Base-by-base conservation (phyloP, 1,139 yeast genomes). In the Yueomyces sp. region DNA sequence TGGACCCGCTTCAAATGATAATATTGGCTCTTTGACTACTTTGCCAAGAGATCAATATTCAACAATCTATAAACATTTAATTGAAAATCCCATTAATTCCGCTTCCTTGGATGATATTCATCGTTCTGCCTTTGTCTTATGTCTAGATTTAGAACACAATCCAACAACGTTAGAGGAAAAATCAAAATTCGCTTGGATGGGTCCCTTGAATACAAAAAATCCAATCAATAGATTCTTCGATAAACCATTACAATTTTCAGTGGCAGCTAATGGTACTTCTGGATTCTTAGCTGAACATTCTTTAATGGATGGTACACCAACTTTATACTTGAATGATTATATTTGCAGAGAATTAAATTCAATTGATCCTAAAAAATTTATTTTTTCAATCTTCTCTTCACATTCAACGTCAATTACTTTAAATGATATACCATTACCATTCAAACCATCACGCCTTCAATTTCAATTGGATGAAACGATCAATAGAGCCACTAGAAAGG, bases 241-340 rank as follows among this genome's bases (percentile, higher is more conserved):
- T 69, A 91, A 91, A 70, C 94, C 96, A 4, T 68, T 84, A 51
- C 94, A 91, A 68, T 81, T 85, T 61, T 75, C 87, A 51, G 76
- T 91, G 44, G 69, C 83, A 49, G 81, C 78, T 50, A 87, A 86
- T 62, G 96, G 95, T 49, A 72, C 78, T 52, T 84, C 96, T 26
- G 97, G 96, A 1, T 89, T 87, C 69, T 68, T 87, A 60, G 97
- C 95, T 48, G 98, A 91, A 67, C 98, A 91, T 68, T 86, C 96
- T 33, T 83, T 77, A 72, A 91, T 91, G 97, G 98, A 91, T 64
- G 98, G 97, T 49, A 86, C 96, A 26, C 96, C 96, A 56, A 91
- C 96, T 36, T 79, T 85, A 55, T 80, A 89, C 56, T 68, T 91
- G 67, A 89, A 89, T 65, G 89, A 86, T 65, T 79, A 72, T 58